Evolutionary conservation across 129 eudicot species (phyloP).

Genomic region (Centrapalus pauciflorus): DNA sequence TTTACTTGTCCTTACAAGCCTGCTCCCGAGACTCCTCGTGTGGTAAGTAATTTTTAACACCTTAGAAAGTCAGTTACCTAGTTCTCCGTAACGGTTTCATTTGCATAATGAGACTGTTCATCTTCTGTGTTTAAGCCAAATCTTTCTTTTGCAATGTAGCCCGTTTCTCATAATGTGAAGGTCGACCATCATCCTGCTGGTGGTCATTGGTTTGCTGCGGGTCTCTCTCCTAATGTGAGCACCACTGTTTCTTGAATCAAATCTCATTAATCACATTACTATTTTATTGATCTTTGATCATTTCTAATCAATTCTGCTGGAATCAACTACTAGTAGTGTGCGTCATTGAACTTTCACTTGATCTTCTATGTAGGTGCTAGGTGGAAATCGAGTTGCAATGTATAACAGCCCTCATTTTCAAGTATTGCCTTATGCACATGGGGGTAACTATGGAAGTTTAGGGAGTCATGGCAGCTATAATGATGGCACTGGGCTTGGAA

Average conservation of each 20-base stretch:
- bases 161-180: conserved; percentile 74
- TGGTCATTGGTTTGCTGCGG: conserved; percentile 99
- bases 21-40: conserved; percentile 88
- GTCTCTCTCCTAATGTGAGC: conserved; percentile 96
- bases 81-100: neutral
- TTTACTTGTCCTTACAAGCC: conserved; percentile 87
- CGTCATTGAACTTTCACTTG: neutral
- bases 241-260: neutral
- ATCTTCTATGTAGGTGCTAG: conserved; percentile 53
- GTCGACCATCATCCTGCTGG: conserved; percentile 98
- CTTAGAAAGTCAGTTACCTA: neutral
- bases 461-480: conserved; percentile 96
- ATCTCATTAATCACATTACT: neutral
- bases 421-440: conserved; percentile 58
- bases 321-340: conserved; percentile 9
- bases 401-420: conserved; percentile 69
- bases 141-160: conserved; percentile 38
- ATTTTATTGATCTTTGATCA: neutral
- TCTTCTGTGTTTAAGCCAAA: neutral
- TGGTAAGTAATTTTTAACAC: conserved; percentile 46
- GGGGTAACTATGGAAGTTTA: conserved; percentile 87
- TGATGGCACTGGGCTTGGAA: conserved; percentile 62
- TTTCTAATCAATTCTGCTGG: conserved; percentile 6
- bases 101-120: neutral
- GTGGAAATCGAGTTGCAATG: conserved; percentile 55